Conservation (phyloP, 345 rosid species). For the Citrus sinensis region DNA sequence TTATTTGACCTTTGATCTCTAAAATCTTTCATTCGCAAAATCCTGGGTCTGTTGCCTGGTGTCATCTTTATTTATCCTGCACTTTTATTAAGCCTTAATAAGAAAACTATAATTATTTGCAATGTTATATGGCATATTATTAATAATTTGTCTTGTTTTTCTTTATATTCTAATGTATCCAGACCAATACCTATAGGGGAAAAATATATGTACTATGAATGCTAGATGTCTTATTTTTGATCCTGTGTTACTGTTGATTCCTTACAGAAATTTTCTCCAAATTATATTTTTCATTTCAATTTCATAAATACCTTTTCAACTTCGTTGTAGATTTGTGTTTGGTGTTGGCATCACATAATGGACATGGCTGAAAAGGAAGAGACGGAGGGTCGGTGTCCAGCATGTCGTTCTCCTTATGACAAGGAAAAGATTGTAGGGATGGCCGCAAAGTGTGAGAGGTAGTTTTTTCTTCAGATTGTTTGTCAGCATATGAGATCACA, state of each 20-base stretch:
- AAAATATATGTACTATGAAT: not conserved
- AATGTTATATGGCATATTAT: not conserved
- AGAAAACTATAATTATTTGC: not conserved
- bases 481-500: not conserved
- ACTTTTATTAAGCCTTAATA: not conserved
- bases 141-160: not conserved
- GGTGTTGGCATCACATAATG: constrained; percentile 98
- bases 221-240: not conserved
- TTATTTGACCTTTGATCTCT: too few relatives aligned
- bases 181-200: not conserved
- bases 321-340: constrained; percentile 70
- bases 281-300: not conserved
- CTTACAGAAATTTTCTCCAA: not conserved
- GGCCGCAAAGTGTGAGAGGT: constrained; percentile 76
- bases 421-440: constrained; percentile 89
- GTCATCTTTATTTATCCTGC: not conserved
- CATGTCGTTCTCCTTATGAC: constrained; percentile 85
- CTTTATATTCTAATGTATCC: not conserved
- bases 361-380: constrained; percentile 96
- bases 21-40: not conserved
- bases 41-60: not conserved
- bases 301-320: not conserved
- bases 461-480: constrained; percentile 8
- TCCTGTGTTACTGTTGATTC: not conserved
- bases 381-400: constrained; percentile 88